Conservation (phyloP, 257 asterid species). For the Ballota nigra region DNA sequence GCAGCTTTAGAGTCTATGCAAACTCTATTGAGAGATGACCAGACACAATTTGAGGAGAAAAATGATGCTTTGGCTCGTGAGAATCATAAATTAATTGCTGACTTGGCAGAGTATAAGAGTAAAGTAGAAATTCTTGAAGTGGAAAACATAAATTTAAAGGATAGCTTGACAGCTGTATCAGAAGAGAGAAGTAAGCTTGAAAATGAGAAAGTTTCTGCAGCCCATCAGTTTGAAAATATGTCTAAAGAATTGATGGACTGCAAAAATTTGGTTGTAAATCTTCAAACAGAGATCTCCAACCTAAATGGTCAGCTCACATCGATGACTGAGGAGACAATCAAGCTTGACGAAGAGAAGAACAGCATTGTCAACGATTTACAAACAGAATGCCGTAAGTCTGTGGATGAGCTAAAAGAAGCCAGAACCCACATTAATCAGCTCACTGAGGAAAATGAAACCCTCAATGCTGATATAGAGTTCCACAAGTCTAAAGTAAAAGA, state of each 20-base stretch:
- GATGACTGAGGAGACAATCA: conserved; percentile 50
- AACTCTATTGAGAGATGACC: conserved; percentile 48
- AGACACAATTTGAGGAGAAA: conserved; percentile 51
- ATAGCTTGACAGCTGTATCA: conserved; percentile 32
- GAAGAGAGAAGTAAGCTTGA: conserved; percentile 56
- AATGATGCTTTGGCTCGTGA: conserved; percentile 43
- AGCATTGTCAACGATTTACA: conserved; percentile 37
- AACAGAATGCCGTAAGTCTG: conserved; percentile 48
- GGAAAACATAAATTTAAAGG: conserved; percentile 49
- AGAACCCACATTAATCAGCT: conserved; percentile 43
- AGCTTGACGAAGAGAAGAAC: conserved; percentile 54
- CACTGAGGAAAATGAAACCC: conserved; percentile 50
- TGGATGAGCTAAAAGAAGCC: conserved; percentile 57
- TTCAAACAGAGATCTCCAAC: conserved; percentile 55
- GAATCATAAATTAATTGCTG: conserved; percentile 51
- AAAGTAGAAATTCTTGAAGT: conserved; percentile 49
- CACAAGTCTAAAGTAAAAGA: conserved; percentile 42
- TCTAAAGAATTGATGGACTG: conserved; percentile 47
- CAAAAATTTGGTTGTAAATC: conserved; percentile 45
- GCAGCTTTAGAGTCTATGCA: conserved; percentile 51
- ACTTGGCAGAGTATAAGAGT: conserved; percentile 44
- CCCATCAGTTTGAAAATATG: conserved; percentile 44
- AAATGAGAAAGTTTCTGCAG: conserved; percentile 43
- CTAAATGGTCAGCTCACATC: conserved; percentile 34
- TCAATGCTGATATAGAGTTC: conserved; percentile 50